Conservation (phyloP, 805 yeast genomes). For the Candida germanica region DNA sequence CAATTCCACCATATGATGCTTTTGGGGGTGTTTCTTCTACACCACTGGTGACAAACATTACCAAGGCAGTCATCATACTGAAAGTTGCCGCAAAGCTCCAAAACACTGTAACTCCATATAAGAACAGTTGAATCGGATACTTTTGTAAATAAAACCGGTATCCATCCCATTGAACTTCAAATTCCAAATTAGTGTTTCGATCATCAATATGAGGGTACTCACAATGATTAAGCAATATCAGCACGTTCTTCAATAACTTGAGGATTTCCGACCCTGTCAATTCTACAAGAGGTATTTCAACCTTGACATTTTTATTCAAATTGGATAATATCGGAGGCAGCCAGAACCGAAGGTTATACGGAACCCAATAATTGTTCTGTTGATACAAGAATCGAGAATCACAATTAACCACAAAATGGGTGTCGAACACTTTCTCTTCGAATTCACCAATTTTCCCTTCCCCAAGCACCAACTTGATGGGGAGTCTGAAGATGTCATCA, state of each 20-base stretch:
- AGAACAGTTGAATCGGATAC: constrained; percentile 29
- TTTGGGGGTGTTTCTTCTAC: no score
- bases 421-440: not conserved
- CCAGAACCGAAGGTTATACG: constrained; percentile 37
- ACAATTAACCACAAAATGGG: constrained; percentile 24
- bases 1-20: no score
- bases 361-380: constrained; percentile 29
- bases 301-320: constrained; percentile 13
- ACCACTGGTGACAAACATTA: not conserved
- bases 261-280: constrained; percentile 2
- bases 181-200: constrained; percentile 13
- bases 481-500: constrained; percentile 16
- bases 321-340: constrained; percentile 28
- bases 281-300: constrained; percentile 5
- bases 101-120: constrained; percentile 35
- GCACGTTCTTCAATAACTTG: not conserved
- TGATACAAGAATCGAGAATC: constrained; percentile 28
- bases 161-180: constrained; percentile 41
- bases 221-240: not conserved
- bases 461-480: not conserved
- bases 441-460: constrained; percentile 1
- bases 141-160: constrained; percentile 39
- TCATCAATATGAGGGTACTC: constrained; percentile 15
- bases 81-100: constrained; percentile 37
- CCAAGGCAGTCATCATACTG: constrained; percentile 7